These are phyloP conservation scores for Fusarium pseudocircinatum DNA, from an alignment of 2,329 filamentous ascomycete species.

Conservation along the genomic window DNA sequence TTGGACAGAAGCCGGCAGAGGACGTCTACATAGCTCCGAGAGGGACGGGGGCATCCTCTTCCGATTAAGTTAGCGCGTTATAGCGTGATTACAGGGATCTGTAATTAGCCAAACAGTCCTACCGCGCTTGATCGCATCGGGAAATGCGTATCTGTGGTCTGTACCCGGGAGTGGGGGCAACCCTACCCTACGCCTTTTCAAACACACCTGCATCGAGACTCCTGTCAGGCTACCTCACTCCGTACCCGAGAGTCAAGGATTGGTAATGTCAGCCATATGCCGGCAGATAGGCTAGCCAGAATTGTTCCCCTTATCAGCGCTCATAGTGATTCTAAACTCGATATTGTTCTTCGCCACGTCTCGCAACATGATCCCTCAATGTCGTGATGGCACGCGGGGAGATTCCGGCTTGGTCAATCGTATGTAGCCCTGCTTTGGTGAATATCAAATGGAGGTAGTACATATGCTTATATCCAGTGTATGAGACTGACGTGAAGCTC, in stretches of 20 bases:
- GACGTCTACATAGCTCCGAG: background rate
- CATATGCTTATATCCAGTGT: background rate
- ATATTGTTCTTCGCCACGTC: background rate
- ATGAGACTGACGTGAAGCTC: background rate
- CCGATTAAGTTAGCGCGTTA: background rate
- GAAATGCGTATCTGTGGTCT: background rate
- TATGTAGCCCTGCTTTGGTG: background rate
- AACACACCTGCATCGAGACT: background rate
- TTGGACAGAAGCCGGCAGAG: background rate
- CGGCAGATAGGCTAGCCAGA: background rate
- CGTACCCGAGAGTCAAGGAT: background rate
- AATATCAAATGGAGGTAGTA: background rate
- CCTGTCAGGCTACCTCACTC: background rate
- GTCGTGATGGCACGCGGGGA: background rate
- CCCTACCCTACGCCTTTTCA: background rate
- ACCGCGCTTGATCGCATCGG: background rate
- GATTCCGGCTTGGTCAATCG: fast-evolving
- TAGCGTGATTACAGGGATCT: background rate
- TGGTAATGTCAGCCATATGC: background rate
- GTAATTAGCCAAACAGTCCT: background rate
- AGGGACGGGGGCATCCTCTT: background rate
- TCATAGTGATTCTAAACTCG: background rate
- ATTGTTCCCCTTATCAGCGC: background rate
- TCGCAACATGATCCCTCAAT: background rate
- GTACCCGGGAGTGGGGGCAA: background rate